Evolutionary conservation across 169 alveolate genomes (phyloP), one percentile per base, ranked within the genome.

Genomic region (Eimeria falciformis): DNA sequence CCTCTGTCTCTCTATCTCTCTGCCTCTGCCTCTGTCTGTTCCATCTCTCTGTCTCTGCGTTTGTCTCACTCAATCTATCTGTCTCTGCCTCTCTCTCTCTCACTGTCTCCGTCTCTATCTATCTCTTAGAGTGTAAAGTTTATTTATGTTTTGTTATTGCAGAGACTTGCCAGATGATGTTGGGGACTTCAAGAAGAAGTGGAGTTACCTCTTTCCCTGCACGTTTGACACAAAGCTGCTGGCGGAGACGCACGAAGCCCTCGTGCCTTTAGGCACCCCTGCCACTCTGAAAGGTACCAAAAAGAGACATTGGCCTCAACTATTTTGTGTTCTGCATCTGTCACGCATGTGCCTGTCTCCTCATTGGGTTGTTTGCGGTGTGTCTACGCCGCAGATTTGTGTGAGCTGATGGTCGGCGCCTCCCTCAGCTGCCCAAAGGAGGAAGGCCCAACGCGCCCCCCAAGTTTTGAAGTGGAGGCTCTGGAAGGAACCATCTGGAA

Each of bases 191-290:
- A 97, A 96, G 93, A 77, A 82, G 92, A 73, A 66, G 78, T 97
- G 98, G 98, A 95, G 95, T 29, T 93, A 95, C 45, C 77, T 87
- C 78, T 96, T 96, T 90, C 91, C 94, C 7, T 69, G 85, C 73
- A 95, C 97, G 46, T 91, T 96, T 71, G 98, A 96, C 91, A 96
- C 98, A 2, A 96, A 96, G 73, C 55, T 93, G 89, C 92, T 96
- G 62, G 94, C 96, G 43, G 98, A 97, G 90, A 91, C 96, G 65
- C 96, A 96, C 93, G 97, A 95, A 29, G 89, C 78, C 56, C 92
- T 96, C 43, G 91, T 95, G 46, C 92, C 97, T 33, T 91, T 94
- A 56, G 93, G 95, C 78, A 94, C 95, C 1, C 95, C 97, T 27
- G 95, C 96, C 58, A 96, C 98, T 18, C 95, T 97, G 65, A 95